phyloP scores from a whole-genome alignment of 108 stramenopile genomes.

The Cyclotella cryptica region DNA sequence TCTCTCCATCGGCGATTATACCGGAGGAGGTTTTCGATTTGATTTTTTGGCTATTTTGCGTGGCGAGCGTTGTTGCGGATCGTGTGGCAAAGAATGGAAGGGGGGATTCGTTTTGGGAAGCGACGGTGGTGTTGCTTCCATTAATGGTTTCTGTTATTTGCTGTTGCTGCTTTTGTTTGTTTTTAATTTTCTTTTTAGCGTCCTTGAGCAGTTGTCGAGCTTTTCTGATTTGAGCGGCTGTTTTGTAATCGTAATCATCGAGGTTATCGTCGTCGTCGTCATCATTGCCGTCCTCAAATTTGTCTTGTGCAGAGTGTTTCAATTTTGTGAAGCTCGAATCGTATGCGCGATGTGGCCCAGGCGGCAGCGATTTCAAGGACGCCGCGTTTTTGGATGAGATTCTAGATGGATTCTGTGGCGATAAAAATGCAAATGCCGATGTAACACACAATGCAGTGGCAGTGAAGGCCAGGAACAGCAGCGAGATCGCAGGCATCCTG shows the following conservation, averaged over 20 bases:
- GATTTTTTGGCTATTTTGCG: conserved; percentile 31
- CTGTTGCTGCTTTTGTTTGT: neutral
- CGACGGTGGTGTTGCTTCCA: neutral
- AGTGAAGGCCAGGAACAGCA: too few species aligned
- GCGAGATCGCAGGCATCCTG: too few species aligned
- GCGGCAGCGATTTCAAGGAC: too few species aligned
- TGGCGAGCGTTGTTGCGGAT: conserved; percentile 22
- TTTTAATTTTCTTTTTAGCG: conserved; percentile 39
- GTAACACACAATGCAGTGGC: too few species aligned
- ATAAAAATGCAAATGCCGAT: too few species aligned
- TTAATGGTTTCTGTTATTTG: neutral
- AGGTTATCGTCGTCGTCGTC: conserved; percentile 28
- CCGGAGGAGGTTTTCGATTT: conserved; percentile 46
- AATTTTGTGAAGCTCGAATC: neutral
- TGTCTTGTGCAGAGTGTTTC: conserved; percentile 5
- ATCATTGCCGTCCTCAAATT: conserved; percentile 30
- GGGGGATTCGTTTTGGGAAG: neutral
- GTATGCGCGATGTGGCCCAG: neutral
- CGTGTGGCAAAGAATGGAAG: conserved; percentile 28
- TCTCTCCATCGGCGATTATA: conserved; percentile 76
- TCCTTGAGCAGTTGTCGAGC: conserved; percentile 36
- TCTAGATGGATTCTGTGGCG: too few species aligned
- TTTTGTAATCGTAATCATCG: conserved; percentile 23
- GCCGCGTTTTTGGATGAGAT: too few species aligned
- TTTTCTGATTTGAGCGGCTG: conserved; percentile 39